Percentiles rank a stretch among this genome's conserved stretches.
Evolutionary conservation across 495 filamentous ascomycete genomes (phyloP).

Genomic region (Bathelium albidoporum): DNA sequence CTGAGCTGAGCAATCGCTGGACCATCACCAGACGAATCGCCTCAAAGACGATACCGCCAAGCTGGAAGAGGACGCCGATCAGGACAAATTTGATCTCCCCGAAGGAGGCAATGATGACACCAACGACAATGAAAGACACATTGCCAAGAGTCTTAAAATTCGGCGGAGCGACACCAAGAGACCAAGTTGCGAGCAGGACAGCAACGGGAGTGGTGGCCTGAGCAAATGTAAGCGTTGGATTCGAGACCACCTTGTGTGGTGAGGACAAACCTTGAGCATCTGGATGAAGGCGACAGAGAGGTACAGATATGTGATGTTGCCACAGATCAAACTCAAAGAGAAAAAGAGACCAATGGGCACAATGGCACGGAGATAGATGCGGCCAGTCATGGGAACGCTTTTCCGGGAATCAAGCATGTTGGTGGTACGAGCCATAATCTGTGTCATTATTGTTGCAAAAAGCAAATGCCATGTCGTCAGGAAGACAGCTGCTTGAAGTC

Average conservation of each 20-base stretch:
- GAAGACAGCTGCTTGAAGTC: conserved; percentile 43
- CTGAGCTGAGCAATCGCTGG: conserved; percentile 73
- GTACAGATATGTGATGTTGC: conserved; percentile 87
- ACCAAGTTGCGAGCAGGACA: conserved; percentile 76
- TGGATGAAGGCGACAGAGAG: conserved; percentile 92
- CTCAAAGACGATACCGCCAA: conserved; percentile 77
- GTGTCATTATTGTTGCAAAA: conserved; percentile 85
- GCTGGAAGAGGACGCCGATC: conserved; percentile 78
- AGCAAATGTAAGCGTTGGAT: not conserved
- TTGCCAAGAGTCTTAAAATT: conserved; percentile 74
- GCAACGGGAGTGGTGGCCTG: conserved; percentile 86
- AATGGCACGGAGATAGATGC: conserved; percentile 81
- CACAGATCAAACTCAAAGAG: conserved; percentile 86
- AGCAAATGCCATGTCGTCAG: conserved; percentile 88
- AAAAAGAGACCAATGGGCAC: conserved; percentile 90
- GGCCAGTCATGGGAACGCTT: conserved; percentile 86
- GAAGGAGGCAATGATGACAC: conserved; percentile 80
- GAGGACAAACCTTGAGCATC: conserved; percentile 73
- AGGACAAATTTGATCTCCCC: conserved; percentile 89
- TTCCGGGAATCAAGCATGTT: conserved; percentile 79
- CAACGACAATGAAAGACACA: conserved; percentile 78
- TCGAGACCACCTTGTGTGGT: not conserved
- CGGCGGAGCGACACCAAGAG: conserved; percentile 62
- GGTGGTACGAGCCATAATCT: conserved; percentile 76
- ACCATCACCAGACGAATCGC: conserved; percentile 88